Evolutionary conservation across 1,139 yeast genomes (phyloP).

Genomic region (Suhomyces bokatorum): DNA sequence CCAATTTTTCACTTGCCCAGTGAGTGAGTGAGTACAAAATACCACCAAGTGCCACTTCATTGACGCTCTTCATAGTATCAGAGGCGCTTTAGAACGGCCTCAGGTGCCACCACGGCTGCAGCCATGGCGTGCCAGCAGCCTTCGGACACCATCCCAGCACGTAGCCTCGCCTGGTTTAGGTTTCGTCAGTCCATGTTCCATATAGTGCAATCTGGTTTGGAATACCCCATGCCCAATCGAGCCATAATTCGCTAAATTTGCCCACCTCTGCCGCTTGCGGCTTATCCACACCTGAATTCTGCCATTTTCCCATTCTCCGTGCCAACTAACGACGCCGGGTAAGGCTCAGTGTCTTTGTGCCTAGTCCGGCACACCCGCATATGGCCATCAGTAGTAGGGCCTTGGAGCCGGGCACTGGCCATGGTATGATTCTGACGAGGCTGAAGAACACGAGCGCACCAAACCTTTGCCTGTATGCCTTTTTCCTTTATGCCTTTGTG

Average conservation of each 20-base stretch:
- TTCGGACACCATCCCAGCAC: too few species aligned
- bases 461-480: too few species aligned
- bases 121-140: too few species aligned
- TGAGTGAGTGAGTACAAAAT: too few species aligned
- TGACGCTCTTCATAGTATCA: too few species aligned
- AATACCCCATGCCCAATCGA: not conserved
- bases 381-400: not conserved
- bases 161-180: not conserved
- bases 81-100: too few species aligned
- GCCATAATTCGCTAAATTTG: not conserved
- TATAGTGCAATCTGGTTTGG: not conserved
- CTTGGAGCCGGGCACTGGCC: not conserved
- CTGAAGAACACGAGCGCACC: not conserved
- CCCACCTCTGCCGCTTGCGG: not conserved
- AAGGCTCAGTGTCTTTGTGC: too few species aligned
- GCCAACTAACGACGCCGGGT: not conserved
- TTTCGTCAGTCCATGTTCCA: not conserved
- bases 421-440: conserved; percentile 1
- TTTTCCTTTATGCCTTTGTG: not conserved
- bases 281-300: not conserved
- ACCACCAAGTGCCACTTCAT: too few species aligned
- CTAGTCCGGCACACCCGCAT: not conserved
- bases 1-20: not conserved
- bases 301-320: not conserved
- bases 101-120: not conserved